phyloP scores from a whole-genome alignment of 108 stramenopile species.

The Bacterosira constricta region DNA sequence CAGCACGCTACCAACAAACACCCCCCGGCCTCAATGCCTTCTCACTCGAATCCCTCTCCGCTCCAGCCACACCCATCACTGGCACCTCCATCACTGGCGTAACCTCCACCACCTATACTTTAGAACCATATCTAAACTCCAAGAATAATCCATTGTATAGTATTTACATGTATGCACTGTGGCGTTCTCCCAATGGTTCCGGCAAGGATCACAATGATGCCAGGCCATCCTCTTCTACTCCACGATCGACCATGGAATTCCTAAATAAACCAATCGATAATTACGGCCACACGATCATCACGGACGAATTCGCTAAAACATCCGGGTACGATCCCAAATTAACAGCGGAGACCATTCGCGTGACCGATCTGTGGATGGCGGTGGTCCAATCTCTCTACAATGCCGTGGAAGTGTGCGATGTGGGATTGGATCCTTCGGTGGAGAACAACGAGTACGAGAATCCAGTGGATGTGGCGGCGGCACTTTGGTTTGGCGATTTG shows the following conservation, averaged over 20 bases:
- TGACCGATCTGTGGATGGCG: conserved; percentile 78
- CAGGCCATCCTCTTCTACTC: neutral
- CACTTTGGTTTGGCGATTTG: conserved; percentile 66
- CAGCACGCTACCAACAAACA: conserved; percentile 2
- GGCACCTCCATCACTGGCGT: neutral
- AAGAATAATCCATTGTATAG: conserved; percentile 30
- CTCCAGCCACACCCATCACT: neutral
- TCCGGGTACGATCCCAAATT: conserved; percentile 31
- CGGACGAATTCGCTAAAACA: conserved; percentile 22
- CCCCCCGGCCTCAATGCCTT: neutral
- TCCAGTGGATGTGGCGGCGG: conserved; percentile 70
- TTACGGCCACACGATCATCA: conserved; percentile 40
- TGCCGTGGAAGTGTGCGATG: conserved; percentile 49
- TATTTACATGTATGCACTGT: conserved; percentile 28
- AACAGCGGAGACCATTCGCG: conserved; percentile 37
- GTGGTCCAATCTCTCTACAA: conserved; percentile 62
- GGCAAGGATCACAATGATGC: conserved; percentile 6
- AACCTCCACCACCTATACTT: neutral
- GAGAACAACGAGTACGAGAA: conserved; percentile 20
- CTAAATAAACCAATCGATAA: conserved; percentile 19
- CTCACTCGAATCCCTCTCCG: conserved; percentile 20
- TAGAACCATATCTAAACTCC: neutral
- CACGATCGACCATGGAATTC: conserved; percentile 18
- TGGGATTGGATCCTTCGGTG: neutral
- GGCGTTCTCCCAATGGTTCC: conserved; percentile 14